Conservation (phyloP, 2,329 filamentous ascomycete genomes). For the Didymella pinodella region DNA sequence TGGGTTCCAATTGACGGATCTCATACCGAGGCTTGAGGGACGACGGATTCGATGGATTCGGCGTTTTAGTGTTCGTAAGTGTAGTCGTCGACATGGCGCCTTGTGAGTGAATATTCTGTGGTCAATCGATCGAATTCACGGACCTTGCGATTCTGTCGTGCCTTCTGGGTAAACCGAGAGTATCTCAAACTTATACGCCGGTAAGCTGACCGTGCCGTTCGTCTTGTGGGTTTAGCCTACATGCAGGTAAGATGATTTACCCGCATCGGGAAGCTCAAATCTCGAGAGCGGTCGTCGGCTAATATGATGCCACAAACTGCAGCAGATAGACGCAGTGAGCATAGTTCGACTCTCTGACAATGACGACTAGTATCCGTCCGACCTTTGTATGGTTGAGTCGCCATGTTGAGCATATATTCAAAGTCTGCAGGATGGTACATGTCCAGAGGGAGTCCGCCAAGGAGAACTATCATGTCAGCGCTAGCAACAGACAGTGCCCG, state of each 20-base stretch:
- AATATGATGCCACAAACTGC: background rate
- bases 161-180: background rate
- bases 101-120: background rate
- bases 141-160: too few species aligned
- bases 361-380: background rate
- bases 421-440: background rate
- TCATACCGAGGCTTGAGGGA: constrained; percentile 42
- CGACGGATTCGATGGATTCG: constrained; percentile 37
- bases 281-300: background rate
- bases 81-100: constrained; percentile 2
- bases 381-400: background rate
- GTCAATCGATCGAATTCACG: background rate
- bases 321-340: background rate
- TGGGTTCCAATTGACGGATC: constrained; percentile 39
- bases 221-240: background rate
- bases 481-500: background rate
- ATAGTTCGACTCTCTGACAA: background rate
- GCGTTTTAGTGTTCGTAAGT: constrained; percentile 33
- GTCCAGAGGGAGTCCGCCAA: background rate
- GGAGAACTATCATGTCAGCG: background rate
- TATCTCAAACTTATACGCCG: background rate
- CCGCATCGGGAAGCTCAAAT: constrained; percentile 5
- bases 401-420: background rate
- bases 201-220: background rate
- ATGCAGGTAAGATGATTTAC: constrained; percentile 7